These are phyloP conservation scores for Cercophora samala DNA, from an alignment of 495 filamentous ascomycete species.

Conservation along the genomic window DNA sequence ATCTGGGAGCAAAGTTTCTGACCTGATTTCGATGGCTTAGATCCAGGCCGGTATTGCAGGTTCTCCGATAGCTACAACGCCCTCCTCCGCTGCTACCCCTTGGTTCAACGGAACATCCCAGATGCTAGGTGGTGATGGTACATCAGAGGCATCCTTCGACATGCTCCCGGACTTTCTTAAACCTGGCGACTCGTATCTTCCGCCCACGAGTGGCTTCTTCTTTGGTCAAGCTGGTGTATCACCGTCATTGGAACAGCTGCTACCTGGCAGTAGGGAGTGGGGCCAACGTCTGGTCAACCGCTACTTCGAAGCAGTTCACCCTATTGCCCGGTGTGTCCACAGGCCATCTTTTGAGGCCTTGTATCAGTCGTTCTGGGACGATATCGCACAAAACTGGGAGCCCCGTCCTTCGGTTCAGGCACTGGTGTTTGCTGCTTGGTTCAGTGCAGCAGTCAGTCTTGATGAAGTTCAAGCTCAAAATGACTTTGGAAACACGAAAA, in stretches of 20 bases:
- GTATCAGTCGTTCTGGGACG: slow-evolving; percentile 62
- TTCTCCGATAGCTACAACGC: not conserved
- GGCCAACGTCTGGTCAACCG: slow-evolving; percentile 58
- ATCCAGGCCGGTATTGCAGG: slow-evolving; percentile 29
- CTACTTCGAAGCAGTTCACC: slow-evolving; percentile 65
- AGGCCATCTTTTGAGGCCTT: slow-evolving; percentile 58
- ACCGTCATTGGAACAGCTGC: slow-evolving; percentile 51
- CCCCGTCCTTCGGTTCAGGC: slow-evolving; percentile 63
- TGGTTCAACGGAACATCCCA: not conserved
- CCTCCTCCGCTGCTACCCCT: not conserved
- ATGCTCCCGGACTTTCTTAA: slow-evolving; percentile 45
- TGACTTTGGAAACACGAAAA: slow-evolving; percentile 51
- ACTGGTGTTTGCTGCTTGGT: slow-evolving; percentile 61
- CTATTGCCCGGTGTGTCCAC: slow-evolving; percentile 62
- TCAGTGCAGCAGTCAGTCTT: slow-evolving; percentile 65
- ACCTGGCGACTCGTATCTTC: slow-evolving; percentile 53
- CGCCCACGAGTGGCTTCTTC: slow-evolving; percentile 64
- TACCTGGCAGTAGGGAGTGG: slow-evolving; percentile 46
- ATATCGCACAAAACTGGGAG: slow-evolving; percentile 52
- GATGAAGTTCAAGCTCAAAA: slow-evolving; percentile 47
- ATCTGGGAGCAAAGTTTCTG: not conserved
- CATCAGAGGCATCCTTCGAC: slow-evolving; percentile 18
- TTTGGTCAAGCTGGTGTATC: slow-evolving; percentile 52
- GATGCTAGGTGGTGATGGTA: not conserved
- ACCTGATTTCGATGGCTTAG: slow-evolving; percentile 12